A percentile compares a stretch with the other conserved stretches of the same genome.
Evolutionary conservation across 257 asterid species (phyloP).

Genomic region (Ilex aquifolium): DNA sequence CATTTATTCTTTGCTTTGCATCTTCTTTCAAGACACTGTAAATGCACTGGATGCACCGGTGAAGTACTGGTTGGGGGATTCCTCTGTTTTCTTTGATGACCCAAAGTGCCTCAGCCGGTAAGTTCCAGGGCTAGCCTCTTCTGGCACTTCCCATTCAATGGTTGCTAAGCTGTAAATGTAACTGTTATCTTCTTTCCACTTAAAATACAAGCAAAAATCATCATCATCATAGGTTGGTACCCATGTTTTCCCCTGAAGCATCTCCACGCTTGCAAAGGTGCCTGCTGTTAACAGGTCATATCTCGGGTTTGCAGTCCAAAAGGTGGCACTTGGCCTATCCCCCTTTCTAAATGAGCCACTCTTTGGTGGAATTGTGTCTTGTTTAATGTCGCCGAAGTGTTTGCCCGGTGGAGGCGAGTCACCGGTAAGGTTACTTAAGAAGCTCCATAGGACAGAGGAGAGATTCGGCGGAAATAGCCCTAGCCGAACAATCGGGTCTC

Average conservation of each 20-base stretch:
- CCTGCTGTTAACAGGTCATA: conserved; percentile 48
- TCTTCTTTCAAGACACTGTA: conserved; percentile 17
- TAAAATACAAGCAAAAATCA: conserved; percentile 44
- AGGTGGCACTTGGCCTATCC: conserved; percentile 33
- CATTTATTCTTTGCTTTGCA: background rate
- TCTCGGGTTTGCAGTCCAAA: conserved; percentile 58
- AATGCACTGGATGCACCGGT: conserved; percentile 54
- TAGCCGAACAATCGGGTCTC: conserved; percentile 11
- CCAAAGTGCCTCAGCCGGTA: conserved; percentile 49
- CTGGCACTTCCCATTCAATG: conserved; percentile 55
- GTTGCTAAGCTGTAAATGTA: conserved; percentile 24
- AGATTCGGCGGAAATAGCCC: conserved; percentile 59
- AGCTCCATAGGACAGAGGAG: conserved; percentile 35
- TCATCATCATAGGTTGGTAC: conserved; percentile 41
- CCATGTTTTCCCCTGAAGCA: conserved; percentile 33
- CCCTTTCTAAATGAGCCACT: conserved; percentile 22
- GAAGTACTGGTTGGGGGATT: conserved; percentile 28
- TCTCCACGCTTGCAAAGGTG: conserved; percentile 47
- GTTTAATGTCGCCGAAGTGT: conserved; percentile 47
- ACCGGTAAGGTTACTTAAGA: conserved; percentile 33
- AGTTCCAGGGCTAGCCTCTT: conserved; percentile 21
- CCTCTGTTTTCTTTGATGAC: conserved; percentile 28
- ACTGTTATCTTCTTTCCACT: conserved; percentile 31
- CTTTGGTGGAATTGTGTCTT: conserved; percentile 18
- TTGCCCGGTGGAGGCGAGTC: conserved; percentile 48